Evolutionary conservation across 371 early-diverging fungal species (phyloP).

Genomic region (Mortierella sp.): DNA sequence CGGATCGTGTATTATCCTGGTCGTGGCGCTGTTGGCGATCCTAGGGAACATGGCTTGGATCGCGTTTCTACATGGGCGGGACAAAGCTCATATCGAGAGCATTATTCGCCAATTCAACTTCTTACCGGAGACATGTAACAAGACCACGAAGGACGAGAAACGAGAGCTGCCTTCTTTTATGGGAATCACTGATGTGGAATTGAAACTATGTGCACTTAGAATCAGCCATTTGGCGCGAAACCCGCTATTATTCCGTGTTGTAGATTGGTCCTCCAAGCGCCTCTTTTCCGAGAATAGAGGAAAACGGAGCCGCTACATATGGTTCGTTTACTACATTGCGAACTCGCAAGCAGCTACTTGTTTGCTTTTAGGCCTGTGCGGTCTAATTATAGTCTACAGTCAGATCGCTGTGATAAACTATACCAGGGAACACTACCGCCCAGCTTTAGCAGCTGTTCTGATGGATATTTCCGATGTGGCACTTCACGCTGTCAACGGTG

Average conservation of each 20-base stretch:
- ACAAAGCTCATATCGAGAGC: constrained; percentile 16
- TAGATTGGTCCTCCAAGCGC: constrained; percentile 8
- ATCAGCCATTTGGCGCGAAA: constrained; percentile 22
- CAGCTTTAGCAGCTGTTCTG: background rate
- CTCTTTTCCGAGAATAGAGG: constrained; percentile 11
- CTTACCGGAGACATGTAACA: background rate
- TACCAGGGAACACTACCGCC: constrained; percentile 11
- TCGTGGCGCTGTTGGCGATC: constrained; percentile 1
- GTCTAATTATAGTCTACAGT: constrained; percentile 13
- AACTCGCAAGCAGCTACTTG: constrained; percentile 33
- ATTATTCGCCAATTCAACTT: background rate
- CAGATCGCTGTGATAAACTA: constrained; percentile 28
- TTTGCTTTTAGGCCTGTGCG: constrained; percentile 27
- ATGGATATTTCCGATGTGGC: constrained; percentile 6
- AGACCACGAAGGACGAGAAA: background rate
- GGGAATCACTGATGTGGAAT: background rate
- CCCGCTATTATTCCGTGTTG: constrained; percentile 25
- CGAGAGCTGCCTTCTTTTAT: background rate
- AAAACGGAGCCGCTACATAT: constrained; percentile 16
- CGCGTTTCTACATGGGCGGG: constrained; percentile 21
- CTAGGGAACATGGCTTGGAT: constrained; percentile 20
- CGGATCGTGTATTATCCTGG: constrained; percentile 5
- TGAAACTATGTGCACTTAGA: background rate
- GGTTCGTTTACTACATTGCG: constrained; percentile 31
- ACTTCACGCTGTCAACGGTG: background rate